These are phyloP conservation scores for Microcos paniculata DNA, from an alignment of 345 rosid genomes.

Conservation along the genomic window DNA sequence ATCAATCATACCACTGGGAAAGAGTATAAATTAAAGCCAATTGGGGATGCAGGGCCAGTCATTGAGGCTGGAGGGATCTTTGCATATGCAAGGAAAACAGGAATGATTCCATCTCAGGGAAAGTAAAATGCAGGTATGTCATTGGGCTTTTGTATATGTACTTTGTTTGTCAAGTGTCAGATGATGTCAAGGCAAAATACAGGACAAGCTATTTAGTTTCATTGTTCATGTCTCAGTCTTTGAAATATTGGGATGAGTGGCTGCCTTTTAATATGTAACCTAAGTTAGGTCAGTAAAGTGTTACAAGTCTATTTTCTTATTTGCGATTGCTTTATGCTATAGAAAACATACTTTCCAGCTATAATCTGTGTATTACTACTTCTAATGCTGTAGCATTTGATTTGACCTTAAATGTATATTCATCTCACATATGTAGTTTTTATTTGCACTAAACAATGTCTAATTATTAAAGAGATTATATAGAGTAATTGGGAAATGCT, in stretches of 20 bases:
- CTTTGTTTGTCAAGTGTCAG: neutral
- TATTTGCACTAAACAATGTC: neutral
- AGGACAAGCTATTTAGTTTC: neutral
- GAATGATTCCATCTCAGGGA: constrained; percentile 63
- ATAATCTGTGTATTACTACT: neutral
- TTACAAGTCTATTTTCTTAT: neutral
- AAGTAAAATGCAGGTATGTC: constrained; percentile 14
- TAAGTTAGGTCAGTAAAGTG: too few species aligned
- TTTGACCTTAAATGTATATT: neutral
- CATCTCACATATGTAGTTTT: neutral
- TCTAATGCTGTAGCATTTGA: neutral
- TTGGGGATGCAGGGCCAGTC: constrained; percentile 92
- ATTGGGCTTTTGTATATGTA: neutral
- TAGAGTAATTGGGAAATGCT: neutral
- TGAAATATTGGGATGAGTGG: neutral
- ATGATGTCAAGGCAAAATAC: neutral
- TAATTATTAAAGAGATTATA: neutral
- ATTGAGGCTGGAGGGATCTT: constrained; percentile 86
- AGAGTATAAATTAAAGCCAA: constrained; percentile 72
- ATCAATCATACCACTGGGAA: constrained; percentile 85
- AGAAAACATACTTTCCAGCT: neutral
- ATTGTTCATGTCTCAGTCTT: neutral
- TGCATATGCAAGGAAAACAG: constrained; percentile 78
- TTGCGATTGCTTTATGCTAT: neutral
- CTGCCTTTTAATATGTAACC: neutral